Evolutionary conservation across 352 stramenopile genomes (phyloP), one percentile per base, ranked within the genome.

Genomic region (Pythium biforme): DNA sequence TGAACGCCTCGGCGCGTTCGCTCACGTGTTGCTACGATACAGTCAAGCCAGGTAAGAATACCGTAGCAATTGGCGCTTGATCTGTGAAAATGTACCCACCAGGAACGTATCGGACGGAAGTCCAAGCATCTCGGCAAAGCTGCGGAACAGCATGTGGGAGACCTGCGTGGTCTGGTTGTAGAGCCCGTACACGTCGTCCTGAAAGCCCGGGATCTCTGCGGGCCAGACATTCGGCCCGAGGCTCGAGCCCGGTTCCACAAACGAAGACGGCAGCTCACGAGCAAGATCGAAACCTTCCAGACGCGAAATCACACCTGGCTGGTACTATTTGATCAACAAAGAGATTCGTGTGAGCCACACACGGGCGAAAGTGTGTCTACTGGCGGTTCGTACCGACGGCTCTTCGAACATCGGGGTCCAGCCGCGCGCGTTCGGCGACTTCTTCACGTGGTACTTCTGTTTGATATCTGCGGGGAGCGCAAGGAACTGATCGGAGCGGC

Each of bases 321-420:
- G 82, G 54, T 91, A 91, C 82, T 94, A 55, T 5, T 20, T 47
- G n/a, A n/a, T n/a, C 52, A 23, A 22, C 52, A 43, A 53, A 51
- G 1, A 31, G 15, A 31, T 31, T 51, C 2, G 40, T 47, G 40
- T 47, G 19, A 47, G 40, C n/a, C 7, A 47, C 5, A 25, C 39
- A 45, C 15, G 19, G n/a, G 40, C 7, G 26, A 11, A 15, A 10
- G 19, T 25, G 27, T 23, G 10, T 22, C 25, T 27, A 9, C n/a
- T 3, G 10, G 33, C 2, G 3, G 7, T 17, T 26, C 69, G 17
- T 66, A 92, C 84, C 69, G 84, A 91, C 26, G 84, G 84, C 60
- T 93, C 82, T 69, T 91, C 84, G 56, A 91, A 89, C 76, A 93
- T 83, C 14, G 84, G 84, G 43, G 81, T 93, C 84, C 84, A 93